phyloP scores from a whole-genome alignment of 306 rosid genomes.

The Medicago lupulina region DNA sequence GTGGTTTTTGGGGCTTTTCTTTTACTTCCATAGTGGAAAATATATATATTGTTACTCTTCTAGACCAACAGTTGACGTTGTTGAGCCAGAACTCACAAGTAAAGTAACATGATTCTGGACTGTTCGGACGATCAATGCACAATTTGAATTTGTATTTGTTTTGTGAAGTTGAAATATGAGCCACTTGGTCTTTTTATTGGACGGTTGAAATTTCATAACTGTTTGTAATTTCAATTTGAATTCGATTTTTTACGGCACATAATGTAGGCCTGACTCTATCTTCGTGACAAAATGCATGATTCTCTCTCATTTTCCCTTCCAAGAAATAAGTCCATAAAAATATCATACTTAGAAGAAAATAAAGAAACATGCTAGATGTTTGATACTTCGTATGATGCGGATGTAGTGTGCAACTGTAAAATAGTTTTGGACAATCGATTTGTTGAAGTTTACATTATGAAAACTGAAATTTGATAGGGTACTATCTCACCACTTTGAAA shows the following conservation, averaged over 20 bases:
- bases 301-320: neutral
- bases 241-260: neutral
- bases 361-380: neutral
- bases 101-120: neutral
- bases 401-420: neutral
- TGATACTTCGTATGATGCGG: neutral
- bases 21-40: neutral
- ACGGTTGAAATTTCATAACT: neutral
- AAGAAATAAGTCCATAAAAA: neutral
- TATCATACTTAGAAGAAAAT: neutral
- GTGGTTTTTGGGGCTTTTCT: neutral
- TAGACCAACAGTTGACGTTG: neutral
- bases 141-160: neutral
- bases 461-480: constrained; percentile 30
- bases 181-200: neutral
- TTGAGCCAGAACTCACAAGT: neutral
- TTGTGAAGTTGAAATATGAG: neutral
- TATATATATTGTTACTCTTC: neutral
- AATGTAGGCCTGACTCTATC: neutral
- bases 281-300: neutral
- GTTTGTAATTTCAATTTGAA: neutral
- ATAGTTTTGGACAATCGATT: neutral
- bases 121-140: neutral
- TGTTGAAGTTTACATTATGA: constrained; percentile 1
- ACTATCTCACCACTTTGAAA: constrained; percentile 3